Evolutionary conservation across 768 basidiomycete species (phyloP), one percentile per base, ranked within the genome.

Genomic region (Hortiboletus flavorubellus): DNA sequence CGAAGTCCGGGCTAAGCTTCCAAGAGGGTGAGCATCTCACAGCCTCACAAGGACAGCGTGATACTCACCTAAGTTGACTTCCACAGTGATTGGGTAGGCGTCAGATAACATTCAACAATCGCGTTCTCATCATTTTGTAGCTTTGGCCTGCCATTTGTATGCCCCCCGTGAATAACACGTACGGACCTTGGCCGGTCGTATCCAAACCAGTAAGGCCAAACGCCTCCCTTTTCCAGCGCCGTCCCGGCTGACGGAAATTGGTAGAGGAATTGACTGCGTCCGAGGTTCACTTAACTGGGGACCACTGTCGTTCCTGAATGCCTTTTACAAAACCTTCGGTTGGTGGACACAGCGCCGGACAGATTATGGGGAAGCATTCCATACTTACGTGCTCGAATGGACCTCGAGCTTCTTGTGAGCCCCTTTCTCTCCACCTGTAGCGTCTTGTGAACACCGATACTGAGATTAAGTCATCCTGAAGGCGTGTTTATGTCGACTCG

Each of bases 301-400:
- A 10, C 88, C 88, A 0, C 71, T 80, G 7, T 65, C 73, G 8
- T 71, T 76, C 45, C 72, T 89, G 40, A 86, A 90, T 62, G 78
- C 83, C 41, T 79, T 78, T 21, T 78, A 74, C 18, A 85, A 85
- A 74, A 94, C 93, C 8, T 92, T 80, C 67, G 90, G 92, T 30
- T 90, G 83, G 79, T 84, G 86, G 84, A 72, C 76, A 14, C 71
- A 86, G 62, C 80, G 89, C 26, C 80, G 91, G 45, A 76, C 80
- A 3, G 79, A 82, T 58, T 93, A 83, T 67, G 83, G 83, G 60
- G 73, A 84, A 48, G 78, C 65, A n/a, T 95, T 88, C 79, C 91
- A 94, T 67, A 89, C 83, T 2, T 95, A 89, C 64, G 76, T 80
- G 35, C 71, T 97, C 48, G 93, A 95, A 73, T 97, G 93, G 93